Percentiles rank a stretch among this genome's conserved stretches.
These are phyloP conservation scores for Dactylella cylindrospora DNA, from an alignment of 2,329 filamentous ascomycete genomes.

Conservation along the genomic window DNA sequence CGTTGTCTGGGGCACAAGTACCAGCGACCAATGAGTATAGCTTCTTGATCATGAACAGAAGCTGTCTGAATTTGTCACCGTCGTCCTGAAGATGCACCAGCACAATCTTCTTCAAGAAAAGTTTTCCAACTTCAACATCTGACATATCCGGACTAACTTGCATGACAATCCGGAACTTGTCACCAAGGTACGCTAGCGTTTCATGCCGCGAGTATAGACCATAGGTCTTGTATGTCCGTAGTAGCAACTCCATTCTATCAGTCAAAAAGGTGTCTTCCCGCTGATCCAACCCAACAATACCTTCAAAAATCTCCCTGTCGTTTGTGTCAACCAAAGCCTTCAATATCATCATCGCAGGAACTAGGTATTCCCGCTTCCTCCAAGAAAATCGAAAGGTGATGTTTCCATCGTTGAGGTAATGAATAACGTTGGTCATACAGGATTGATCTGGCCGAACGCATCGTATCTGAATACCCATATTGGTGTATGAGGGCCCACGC, in stretches of 20 bases:
- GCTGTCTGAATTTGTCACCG: slow-evolving; percentile 86
- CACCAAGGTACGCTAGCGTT: slow-evolving; percentile 81
- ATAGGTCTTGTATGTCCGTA: slow-evolving; percentile 92
- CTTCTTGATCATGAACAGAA: slow-evolving; percentile 95
- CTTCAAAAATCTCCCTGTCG: slow-evolving; percentile 92
- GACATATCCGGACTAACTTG: slow-evolving; percentile 80
- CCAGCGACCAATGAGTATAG: slow-evolving; percentile 90
- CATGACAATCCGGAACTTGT: slow-evolving; percentile 87
- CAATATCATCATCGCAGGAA: slow-evolving; percentile 93
- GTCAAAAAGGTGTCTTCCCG: slow-evolving; percentile 84
- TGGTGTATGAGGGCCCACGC: slow-evolving; percentile 82
- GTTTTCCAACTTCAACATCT: slow-evolving; percentile 84
- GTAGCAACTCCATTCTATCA: slow-evolving; percentile 85
- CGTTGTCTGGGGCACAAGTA: slow-evolving; percentile 90
- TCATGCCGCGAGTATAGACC: slow-evolving; percentile 76
- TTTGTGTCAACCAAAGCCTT: slow-evolving; percentile 96
- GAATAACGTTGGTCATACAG: slow-evolving; percentile 93
- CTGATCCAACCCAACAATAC: slow-evolving; percentile 65
- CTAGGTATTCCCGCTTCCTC: slow-evolving; percentile 95
- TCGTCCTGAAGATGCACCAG: slow-evolving; percentile 87
- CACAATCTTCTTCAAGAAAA: slow-evolving; percentile 86
- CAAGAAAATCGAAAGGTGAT: slow-evolving; percentile 97
- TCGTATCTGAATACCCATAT: slow-evolving; percentile 85
- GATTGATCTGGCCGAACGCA: slow-evolving; percentile 96
- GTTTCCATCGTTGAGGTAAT: slow-evolving; percentile 94